Conservation (phyloP, 306 rosid species). For the Pterocarpus macrocarpus region DNA sequence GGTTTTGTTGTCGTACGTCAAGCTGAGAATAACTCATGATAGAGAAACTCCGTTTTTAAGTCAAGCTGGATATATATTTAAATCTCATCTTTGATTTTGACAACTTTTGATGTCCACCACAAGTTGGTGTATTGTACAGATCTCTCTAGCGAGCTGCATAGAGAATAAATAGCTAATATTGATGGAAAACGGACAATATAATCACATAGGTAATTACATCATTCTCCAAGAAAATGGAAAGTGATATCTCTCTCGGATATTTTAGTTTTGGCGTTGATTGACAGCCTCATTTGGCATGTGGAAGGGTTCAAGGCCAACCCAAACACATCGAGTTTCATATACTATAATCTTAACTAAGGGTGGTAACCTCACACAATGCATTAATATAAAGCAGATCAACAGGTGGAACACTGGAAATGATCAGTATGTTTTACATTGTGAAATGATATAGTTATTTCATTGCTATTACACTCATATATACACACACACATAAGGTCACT, state of each 20-base stretch:
- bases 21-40: conserved; percentile 21
- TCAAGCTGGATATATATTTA: conserved; percentile 22
- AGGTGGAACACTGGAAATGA: too few species aligned
- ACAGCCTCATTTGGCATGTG: conserved; percentile 48
- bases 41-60: neutral
- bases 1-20: conserved; percentile 27
- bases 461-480: neutral
- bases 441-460: neutral
- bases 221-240: conserved; percentile 31
- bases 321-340: conserved; percentile 2
- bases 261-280: conserved; percentile 14
- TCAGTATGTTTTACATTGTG: too few species aligned
- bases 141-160: neutral
- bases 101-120: conserved; percentile 37
- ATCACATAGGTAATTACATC: conserved; percentile 38
- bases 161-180: neutral
- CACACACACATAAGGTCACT: too few species aligned
- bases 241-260: neutral
- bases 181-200: conserved; percentile 18
- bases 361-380: too few species aligned
- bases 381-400: too few species aligned
- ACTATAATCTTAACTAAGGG: neutral
- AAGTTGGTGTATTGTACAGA: neutral
- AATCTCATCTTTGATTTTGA: conserved; percentile 48
- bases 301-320: conserved; percentile 57